Base-by-base conservation (phyloP, 768 basidiomycete genomes). In the Calvatia gigantea region DNA sequence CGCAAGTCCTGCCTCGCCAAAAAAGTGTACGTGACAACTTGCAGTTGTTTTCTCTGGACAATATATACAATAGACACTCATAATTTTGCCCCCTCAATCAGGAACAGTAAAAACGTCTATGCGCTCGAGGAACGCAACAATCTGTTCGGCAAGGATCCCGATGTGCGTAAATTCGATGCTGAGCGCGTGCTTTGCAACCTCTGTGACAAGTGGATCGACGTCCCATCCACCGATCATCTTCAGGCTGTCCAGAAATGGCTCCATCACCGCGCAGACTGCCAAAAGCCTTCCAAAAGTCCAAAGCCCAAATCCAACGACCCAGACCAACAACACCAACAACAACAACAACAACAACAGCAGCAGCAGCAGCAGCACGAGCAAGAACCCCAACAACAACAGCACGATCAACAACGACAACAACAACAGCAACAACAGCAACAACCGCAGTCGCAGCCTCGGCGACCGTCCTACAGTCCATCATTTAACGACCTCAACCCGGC, bases 1-100 rank as follows among this genome's bases (percentile, higher is more conserved):
- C 75, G 89, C 38, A 91, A 89, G 73, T 88, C 86, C 65, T 91
- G 89, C 69, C 70, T 91, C 43, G 83, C 87, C 1, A 90, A 88
- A 73, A 87, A 88, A 68, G 79, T 83, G 88, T 87, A 65, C 58
- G 84, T 73, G 31, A 43, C 51, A 3, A 54, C 61, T 56, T 51
- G 51, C 56, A n/a, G n/a, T n/a, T n/a, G n/a, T n/a, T n/a, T n/a
- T n/a, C n/a, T n/a, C n/a, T n/a, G n/a, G n/a, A n/a, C n/a, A n/a
- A n/a, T n/a, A n/a, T n/a, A n/a, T n/a, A n/a, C n/a, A n/a, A n/a
- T n/a, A n/a, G n/a, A 19, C 54, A 15, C 42, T 33, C 49, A 28
- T 59, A 65, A 63, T 57, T 63, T 29, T 28, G 63, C 58, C 61
- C 21, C n/a, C 32, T 41, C 29, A 21, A 21, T 17, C 15, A 74